phyloP scores from a whole-genome alignment of 2,329 filamentous ascomycete genomes.

The Aureobasidium mangrovei region DNA sequence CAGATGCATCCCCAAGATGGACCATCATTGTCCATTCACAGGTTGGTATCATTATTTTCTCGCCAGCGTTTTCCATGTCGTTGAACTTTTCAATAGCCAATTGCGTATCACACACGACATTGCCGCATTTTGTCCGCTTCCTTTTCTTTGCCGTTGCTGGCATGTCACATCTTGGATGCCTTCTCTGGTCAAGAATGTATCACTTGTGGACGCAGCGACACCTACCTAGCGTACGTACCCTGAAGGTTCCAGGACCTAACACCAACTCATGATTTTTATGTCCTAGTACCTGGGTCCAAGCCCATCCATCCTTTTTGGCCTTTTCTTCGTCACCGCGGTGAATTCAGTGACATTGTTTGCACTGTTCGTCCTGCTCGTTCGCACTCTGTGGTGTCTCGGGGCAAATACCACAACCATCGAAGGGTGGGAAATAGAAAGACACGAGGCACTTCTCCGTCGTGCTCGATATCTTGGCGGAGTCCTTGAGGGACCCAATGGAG shows the following conservation, averaged over 20 bases:
- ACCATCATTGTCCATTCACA: conserved; percentile 83
- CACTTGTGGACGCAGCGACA: conserved; percentile 56
- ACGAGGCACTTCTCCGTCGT: conserved; percentile 37
- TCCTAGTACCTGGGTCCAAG: conserved; percentile 62
- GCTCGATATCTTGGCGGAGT: conserved; percentile 46
- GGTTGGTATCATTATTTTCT: conserved; percentile 22
- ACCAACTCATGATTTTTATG: neutral
- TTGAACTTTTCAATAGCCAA: conserved; percentile 38
- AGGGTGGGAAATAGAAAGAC: conserved; percentile 54
- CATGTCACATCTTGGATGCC: conserved; percentile 51
- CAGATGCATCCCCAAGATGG: conserved; percentile 63
- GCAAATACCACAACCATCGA: conserved; percentile 76
- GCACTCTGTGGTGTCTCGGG: conserved; percentile 51
- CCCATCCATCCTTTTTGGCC: conserved; percentile 47
- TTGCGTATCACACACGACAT: conserved; percentile 73
- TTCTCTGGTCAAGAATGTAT: conserved; percentile 51
- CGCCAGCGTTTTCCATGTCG: neutral
- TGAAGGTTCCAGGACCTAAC: neutral
- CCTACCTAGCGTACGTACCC: conserved; percentile 51
- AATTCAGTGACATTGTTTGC: conserved; percentile 53
- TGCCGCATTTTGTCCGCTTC: conserved; percentile 76
- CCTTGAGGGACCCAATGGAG: conserved; percentile 47
- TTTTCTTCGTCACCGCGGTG: conserved; percentile 52
- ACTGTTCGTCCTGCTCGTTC: conserved; percentile 56
- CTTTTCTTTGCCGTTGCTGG: conserved; percentile 58